phyloP scores from a whole-genome alignment of 2,329 filamentous ascomycete species.

The Phoma sp. region DNA sequence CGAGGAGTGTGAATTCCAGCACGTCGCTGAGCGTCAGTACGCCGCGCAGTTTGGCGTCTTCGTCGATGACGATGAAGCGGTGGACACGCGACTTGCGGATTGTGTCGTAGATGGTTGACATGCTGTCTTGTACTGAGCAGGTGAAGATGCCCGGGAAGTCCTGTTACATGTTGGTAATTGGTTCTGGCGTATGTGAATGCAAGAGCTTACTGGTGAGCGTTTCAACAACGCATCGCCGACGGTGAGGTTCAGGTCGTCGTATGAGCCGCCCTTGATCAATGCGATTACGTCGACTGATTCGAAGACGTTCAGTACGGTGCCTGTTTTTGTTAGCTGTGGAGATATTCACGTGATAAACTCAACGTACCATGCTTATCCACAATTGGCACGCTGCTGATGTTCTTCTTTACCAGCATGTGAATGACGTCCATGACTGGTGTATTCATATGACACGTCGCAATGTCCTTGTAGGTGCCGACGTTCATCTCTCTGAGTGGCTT shows the following conservation, averaged over 20 bases:
- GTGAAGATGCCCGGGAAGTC: conserved; percentile 98
- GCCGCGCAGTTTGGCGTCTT: conserved; percentile 83
- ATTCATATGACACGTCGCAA: conserved; percentile 86
- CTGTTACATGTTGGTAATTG: conserved; percentile 49
- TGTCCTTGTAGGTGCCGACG: conserved; percentile 81
- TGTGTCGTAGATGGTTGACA: conserved; percentile 96
- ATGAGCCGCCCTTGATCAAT: conserved; percentile 90
- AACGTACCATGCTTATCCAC: conserved; percentile 73
- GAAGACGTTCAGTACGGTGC: conserved; percentile 88
- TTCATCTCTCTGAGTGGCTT: conserved; percentile 85
- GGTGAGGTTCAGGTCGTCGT: conserved; percentile 85
- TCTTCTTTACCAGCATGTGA: conserved; percentile 88
- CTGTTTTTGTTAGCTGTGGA: conserved; percentile 46
- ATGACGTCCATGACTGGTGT: conserved; percentile 94
- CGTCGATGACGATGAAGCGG: conserved; percentile 90
- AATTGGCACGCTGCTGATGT: conserved; percentile 94
- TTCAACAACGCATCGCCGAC: conserved; percentile 90
- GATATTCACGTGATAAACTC: too few relatives aligned
- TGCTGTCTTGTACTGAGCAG: conserved; percentile 86
- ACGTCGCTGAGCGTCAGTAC: conserved; percentile 96
- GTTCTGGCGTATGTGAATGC: background rate
- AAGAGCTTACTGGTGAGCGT: conserved; percentile 70
- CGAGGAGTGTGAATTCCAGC: conserved; percentile 88
- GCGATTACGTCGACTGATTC: conserved; percentile 97
- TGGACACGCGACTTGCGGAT: conserved; percentile 95